Conservation (phyloP, 192 early-diverging fungal species). For the Linnemannia elongata region DNA sequence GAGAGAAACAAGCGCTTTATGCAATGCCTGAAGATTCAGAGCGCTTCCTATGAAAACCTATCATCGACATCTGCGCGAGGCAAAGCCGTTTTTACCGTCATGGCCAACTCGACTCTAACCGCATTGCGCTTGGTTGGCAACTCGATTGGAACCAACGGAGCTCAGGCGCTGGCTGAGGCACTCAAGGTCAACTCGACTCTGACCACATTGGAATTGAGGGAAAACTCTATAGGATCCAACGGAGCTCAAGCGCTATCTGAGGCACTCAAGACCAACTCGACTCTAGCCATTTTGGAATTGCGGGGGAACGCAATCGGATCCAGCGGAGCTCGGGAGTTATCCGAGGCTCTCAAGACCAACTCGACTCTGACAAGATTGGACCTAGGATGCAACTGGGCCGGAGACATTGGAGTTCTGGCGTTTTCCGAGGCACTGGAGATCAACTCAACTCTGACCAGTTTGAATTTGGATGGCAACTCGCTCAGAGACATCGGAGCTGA, state of each 20-base stretch:
- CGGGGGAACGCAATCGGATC: not conserved
- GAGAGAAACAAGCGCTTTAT: no score
- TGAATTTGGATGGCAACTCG: conserved; percentile 1
- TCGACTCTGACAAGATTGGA: conserved; percentile 21
- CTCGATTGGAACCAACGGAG: no score
- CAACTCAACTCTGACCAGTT: conserved; percentile 24
- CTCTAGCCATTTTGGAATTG: not conserved
- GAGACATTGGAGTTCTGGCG: conserved; percentile 7
- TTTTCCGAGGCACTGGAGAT: conserved; percentile 22
- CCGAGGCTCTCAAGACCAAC: conserved; percentile 34
- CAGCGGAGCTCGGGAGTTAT: conserved; percentile 14
- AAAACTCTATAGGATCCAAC: no score
- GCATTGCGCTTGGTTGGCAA: no score
- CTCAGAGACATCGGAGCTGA: conserved; percentile 7
- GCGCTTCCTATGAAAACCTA: no score
- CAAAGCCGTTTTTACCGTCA: no score
- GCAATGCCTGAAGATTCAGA: no score
- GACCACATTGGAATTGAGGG: conserved; percentile 8
- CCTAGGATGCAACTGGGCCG: not conserved
- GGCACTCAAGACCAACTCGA: conserved; percentile 22
- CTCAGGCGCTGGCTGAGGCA: conserved; percentile 13
- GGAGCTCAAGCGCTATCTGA: conserved; percentile 23
- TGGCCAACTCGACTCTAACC: no score
- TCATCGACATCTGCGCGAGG: no score
- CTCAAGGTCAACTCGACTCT: conserved; percentile 16